These are phyloP conservation scores for Maudiozyma turicensis DNA, from an alignment of 805 yeast species.

Conservation along the genomic window DNA sequence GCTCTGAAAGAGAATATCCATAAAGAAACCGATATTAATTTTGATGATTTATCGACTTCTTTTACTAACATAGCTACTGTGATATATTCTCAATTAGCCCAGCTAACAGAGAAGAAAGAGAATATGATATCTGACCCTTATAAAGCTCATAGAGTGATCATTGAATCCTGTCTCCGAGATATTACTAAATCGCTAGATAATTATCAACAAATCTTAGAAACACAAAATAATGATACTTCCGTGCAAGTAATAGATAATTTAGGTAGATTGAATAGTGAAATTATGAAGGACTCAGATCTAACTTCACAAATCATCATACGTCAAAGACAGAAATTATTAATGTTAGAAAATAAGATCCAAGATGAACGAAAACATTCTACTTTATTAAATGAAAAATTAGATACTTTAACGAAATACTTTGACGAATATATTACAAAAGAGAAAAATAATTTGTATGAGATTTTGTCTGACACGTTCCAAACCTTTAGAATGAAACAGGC, in stretches of 20 bases:
- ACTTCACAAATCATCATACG: neutral
- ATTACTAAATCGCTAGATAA: neutral
- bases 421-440: slow-evolving; percentile 7
- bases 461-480: neutral
- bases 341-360: neutral
- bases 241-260: neutral
- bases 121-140: neutral
- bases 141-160: neutral
- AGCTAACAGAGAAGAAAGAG: neutral
- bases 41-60: neutral
- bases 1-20: no score
- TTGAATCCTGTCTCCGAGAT: slow-evolving; percentile 1
- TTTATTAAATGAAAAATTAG: slow-evolving; percentile 5
- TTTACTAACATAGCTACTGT: neutral
- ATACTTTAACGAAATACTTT: slow-evolving; percentile 7
- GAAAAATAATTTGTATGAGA: slow-evolving; percentile 5
- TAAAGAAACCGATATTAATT: neutral
- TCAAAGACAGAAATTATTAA: neutral
- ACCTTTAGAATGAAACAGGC: slow-evolving; percentile 2
- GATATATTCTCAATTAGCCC: neutral
- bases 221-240: neutral
- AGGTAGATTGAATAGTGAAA: neutral
- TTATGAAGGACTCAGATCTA: neutral
- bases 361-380: neutral
- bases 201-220: neutral